Percentiles rank a stretch among this genome's conserved stretches.
phyloP scores from a whole-genome alignment of 768 basidiomycete genomes.

The Sutorius australiensis region DNA sequence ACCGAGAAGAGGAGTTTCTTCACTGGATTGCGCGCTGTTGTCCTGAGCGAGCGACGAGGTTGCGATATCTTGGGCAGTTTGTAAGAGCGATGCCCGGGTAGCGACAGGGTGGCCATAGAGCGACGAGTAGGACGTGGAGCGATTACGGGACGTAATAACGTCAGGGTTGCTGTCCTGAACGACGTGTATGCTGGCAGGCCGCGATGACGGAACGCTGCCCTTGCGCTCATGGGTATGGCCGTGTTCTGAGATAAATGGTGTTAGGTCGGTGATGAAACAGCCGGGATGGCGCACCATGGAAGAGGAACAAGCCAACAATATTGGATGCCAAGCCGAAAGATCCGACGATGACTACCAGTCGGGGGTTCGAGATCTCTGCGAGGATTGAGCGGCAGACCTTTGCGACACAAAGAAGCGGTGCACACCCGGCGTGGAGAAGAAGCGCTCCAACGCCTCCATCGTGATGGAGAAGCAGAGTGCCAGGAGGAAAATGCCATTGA shows the following conservation, averaged over 20 bases:
- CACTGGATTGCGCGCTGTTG: conserved; percentile 19
- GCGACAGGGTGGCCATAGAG: conserved; percentile 73
- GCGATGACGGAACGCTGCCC: conserved; percentile 36
- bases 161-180: conserved; percentile 14
- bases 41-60: conserved; percentile 24
- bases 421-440: conserved; percentile 78
- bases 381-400: conserved; percentile 2
- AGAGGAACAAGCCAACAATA: conserved; percentile 87
- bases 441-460: conserved; percentile 86
- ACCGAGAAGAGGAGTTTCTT: conserved; percentile 46
- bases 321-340: conserved; percentile 87
- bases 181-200: conserved; percentile 37
- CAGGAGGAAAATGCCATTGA: conserved; percentile 96
- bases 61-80: conserved; percentile 81
- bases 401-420: conserved; percentile 4
- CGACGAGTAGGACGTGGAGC: conserved; percentile 50
- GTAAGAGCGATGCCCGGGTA: conserved; percentile 68
- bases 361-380: conserved; percentile 84
- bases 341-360: conserved; percentile 87
- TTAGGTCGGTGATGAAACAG: conserved; percentile 6
- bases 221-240: conserved; percentile 53
- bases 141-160: conserved; percentile 28
- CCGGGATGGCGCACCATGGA: conserved; percentile 66
- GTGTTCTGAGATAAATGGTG: conserved; percentile 47
- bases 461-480: conserved; percentile 96